Conservation (phyloP, 2,329 filamentous ascomycete genomes). For the Beauveria scarabaeidicola region DNA sequence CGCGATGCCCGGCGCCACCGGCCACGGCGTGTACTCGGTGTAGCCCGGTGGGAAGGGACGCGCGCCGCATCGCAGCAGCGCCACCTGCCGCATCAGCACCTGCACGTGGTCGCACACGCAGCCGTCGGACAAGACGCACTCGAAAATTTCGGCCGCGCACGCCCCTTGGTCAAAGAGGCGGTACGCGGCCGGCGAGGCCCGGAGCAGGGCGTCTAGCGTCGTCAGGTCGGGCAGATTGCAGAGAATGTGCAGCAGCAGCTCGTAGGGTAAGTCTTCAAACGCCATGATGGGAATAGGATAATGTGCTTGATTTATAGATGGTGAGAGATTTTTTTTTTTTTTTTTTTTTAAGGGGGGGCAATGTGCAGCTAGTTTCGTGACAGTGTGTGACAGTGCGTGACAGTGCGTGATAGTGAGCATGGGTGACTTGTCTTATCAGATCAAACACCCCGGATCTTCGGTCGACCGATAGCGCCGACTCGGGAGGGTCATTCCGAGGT, state of each 20-base stretch:
- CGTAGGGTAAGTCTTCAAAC: constrained; percentile 1
- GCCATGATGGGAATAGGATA: not conserved
- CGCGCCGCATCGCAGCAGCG: not conserved
- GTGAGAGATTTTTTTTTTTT: not conserved
- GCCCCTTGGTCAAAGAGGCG: not conserved
- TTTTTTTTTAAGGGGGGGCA: not conserved
- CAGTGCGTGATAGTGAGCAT: not conserved
- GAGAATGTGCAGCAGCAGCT: constrained; percentile 3
- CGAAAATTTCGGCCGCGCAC: not conserved
- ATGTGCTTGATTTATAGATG: not conserved
- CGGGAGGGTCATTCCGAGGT: constrained; percentile 12
- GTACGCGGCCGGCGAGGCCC: constrained; percentile 1
- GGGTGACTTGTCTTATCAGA: constrained; percentile 2
- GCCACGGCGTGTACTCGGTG: constrained; percentile 5
- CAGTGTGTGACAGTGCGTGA: not conserved
- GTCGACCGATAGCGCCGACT: constrained; percentile 5
- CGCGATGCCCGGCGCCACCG: not conserved
- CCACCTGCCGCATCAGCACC: constrained; percentile 2
- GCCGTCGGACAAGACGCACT: not conserved
- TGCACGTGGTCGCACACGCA: constrained; percentile 2
- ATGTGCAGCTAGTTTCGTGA: not conserved
- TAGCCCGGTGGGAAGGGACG: constrained; percentile 5
- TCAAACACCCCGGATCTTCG: not conserved
- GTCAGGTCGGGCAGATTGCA: not conserved
- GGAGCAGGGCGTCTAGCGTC: not conserved